Evolutionary conservation across 768 basidiomycete species (phyloP), one percentile per base, ranked within the genome.

Genomic region (Lentinula detonsa): DNA sequence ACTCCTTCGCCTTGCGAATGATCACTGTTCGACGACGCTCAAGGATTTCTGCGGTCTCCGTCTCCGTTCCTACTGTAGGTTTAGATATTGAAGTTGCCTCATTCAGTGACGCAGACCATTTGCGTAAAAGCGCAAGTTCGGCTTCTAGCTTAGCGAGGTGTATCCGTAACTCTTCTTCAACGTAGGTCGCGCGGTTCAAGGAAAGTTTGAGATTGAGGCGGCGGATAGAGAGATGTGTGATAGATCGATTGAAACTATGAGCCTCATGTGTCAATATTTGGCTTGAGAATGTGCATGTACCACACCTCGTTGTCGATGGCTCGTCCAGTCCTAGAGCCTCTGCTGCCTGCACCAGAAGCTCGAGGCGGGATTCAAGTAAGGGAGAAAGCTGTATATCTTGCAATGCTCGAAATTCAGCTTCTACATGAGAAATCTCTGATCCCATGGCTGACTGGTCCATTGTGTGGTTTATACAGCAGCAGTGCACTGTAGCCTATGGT

Each of bases 1-100:
- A 77, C 64, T 82, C 80, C 61, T 80, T 80, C 0, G 79, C 80
- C 61, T 79, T 83, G 39, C 74, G 73, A 1, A 75, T 61, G n/a
- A 80, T 61, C 4, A 69, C 70, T n/a, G 78, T 76, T 62, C 74
- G 76, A 1, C 74, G 71, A 34, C 77, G 70, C 52, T 79, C 77
- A 2, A 80, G 62, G 11, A 66, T 68, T 0, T 70, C 64, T 7
- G 71, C 60, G 10, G 62, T 72, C 46, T 76, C 74, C 4, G 65
- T 65, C 4, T 61, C 59, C 46, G 1, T 60, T 61, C 23, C 71
- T 62, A 40, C 69, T 74, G 78, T 78, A 79, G 35, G 79, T 81
- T 33, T 28, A 39, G 15, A 49, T 3, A 34, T 13, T 33, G 48
- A 7, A 21, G 21, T 18, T n/a, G 15, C 28, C 35, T 23, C 43